Evolutionary conservation across 768 basidiomycete genomes (phyloP), one percentile per base, ranked within the genome.

Genomic region (Infundibulicybe gibba): DNA sequence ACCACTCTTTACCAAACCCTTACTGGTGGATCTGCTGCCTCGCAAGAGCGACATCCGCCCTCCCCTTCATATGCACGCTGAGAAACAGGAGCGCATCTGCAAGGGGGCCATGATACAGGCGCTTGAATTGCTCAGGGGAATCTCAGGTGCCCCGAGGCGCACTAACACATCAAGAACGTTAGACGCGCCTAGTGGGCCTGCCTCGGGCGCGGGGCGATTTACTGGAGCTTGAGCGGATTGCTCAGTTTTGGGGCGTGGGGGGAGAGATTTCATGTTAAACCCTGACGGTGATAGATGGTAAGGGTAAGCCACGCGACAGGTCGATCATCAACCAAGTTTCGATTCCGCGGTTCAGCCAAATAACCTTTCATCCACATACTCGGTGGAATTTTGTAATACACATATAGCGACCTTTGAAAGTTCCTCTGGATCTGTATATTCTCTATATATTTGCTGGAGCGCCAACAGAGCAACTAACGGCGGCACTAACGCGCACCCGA

Each of bases 31-130:
- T 49, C 11, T 40, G 16, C 31, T 49, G 35, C 20, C 54, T 38
- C 17, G 47, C 50, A 14, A 45, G 32, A 25, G 53, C 49, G 1
- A 56, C 55, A 17, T 41, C 19, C 30, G 43, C 40, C 33, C 58
- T 43, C 14, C 58, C n/a, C 31, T 47, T 53, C n/a, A 59, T 40
- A 20, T 54, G 52, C 4, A 44, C 45, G 20, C 57, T 55, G 44
- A 54, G 39, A 33, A 54, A 55, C 6, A 40, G 39, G 11, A 59
- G 47, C 12, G 45, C 42, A 13, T 53, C 52, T 9, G 40, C 55
- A 31, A 59, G 45, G 2, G 49, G 47, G 12, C 58, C 52, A 33
- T 45, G 49, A 38, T 50, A 56, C 10, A 56, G 44, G 6, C 54
- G 52, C 31, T 33, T 35, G 32, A 54, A 56, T 6, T 58, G 54